Percentiles rank a stretch among this genome's conserved stretches.
These are phyloP conservation scores for Aspergillus tamarii DNA, from an alignment of 2,329 filamentous ascomycete species.

Conservation along the genomic window DNA sequence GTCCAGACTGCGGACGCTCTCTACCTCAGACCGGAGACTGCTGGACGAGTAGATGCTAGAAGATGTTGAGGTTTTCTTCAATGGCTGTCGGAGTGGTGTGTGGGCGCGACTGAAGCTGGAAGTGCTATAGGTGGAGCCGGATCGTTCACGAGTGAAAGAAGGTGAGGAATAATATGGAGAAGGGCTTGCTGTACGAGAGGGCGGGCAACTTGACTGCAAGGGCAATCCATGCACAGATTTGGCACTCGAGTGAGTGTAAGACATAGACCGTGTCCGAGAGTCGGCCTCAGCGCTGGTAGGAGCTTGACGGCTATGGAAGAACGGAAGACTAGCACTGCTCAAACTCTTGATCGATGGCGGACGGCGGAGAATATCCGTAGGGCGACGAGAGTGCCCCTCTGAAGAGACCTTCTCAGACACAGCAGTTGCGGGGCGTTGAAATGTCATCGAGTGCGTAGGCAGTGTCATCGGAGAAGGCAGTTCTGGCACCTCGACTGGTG, in stretches of 20 bases:
- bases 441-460: conserved; percentile 27
- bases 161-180: conserved; percentile 24
- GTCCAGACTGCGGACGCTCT: conserved; percentile 18
- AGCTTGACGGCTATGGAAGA: conserved; percentile 20
- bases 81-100: conserved; percentile 27
- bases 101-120: conserved; percentile 29
- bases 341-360: conserved; percentile 31
- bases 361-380: conserved; percentile 24
- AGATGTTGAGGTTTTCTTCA: conserved; percentile 30
- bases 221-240: conserved; percentile 20
- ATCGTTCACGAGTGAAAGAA: conserved; percentile 25
- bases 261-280: conserved; percentile 18
- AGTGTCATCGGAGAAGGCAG: conserved; percentile 20
- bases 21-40: conserved; percentile 35
- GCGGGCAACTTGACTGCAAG: conserved; percentile 16
- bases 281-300: conserved; percentile 17
- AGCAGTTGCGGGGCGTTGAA: conserved; percentile 27
- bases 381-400: conserved; percentile 16
- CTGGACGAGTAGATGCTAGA: conserved; percentile 33
- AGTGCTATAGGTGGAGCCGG: conserved; percentile 28
- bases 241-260: conserved; percentile 22
- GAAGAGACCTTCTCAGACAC: conserved; percentile 22
- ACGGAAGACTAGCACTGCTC: conserved; percentile 26
- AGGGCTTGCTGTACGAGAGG: conserved; percentile 25
- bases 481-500: conserved; percentile 30